Evolutionary conservation across 305 asterid species (phyloP), one percentile per base, ranked within the genome.

Genomic region (Petunia hybrid): DNA sequence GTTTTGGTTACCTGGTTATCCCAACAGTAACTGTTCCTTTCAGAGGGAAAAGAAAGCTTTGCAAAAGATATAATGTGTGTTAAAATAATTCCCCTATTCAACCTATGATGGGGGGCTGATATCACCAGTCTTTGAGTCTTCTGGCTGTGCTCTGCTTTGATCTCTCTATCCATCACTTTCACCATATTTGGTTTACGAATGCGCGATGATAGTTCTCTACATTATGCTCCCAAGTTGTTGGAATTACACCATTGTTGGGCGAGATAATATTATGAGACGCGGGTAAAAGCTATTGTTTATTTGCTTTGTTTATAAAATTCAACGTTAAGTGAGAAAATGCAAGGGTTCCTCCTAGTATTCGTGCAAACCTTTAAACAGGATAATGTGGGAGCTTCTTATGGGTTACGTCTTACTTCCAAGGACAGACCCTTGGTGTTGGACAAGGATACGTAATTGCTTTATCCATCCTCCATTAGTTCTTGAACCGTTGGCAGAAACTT

Each of bases 11-110:
- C 31, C 31, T 22, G 31, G 31, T 22, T 22, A 22, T 22, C 31
- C 31, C 31, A 22, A 22, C 31, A 31, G 77, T 48, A 35, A 73
- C 35, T 51, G 14, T 51, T 51, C 78, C 45, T 73, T 71, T 48
- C 7, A 16, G 45, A 12, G 78, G 35, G 78, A 51, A 35, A 35
- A 35, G 78, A 73, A 48, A 35, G 43, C 63, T 51, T 73, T 73
- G 10, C 2, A 35, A 62, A 73, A 51, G 35, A 6, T 51, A 22
- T 73, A 35, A 12, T 51, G 62, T 51, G 36, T 40, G 48, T 42
- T 51, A 8, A 36, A 73, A 73, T 73, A 73, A 73, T 73, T 73
- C 63, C 78, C 62, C 63, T 13, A 48, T 4, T 31, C 73, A 46
- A 71, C 7, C 31, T 48, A 51, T 51, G 46, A 10, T 73, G 45